These are phyloP conservation scores for Fomitopsis schrenkii DNA, from an alignment of 1,284 basidiomycete genomes.

Conservation along the genomic window DNA sequence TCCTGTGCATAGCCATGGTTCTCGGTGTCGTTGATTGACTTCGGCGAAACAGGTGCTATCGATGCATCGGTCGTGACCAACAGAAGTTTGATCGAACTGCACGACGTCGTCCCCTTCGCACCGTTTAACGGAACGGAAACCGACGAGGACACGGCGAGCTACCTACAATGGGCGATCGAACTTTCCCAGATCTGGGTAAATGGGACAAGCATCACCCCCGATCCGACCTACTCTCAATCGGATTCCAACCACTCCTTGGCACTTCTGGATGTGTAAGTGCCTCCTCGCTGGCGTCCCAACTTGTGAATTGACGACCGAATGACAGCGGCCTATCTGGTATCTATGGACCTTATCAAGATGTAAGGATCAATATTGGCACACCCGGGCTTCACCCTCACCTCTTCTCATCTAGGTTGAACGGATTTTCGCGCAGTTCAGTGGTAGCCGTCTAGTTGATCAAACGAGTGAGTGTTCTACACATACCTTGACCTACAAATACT, in stretches of 20 bases:
- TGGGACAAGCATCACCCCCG: conserved; percentile 48
- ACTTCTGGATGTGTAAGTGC: conserved; percentile 68
- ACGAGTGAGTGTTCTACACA: conserved; percentile 23
- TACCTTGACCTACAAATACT: no score
- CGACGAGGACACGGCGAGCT: conserved; percentile 60
- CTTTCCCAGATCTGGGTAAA: conserved; percentile 64
- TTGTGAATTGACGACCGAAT: conserved; percentile 1
- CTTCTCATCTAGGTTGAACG: conserved; percentile 52
- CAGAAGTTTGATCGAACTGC: conserved; percentile 60
- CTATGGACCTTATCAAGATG: conserved; percentile 79
- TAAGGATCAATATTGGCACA: conserved; percentile 28
- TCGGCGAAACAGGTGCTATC: conserved; percentile 51
- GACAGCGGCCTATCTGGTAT: conserved; percentile 73
- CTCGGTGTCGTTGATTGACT: not conserved
- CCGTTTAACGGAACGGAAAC: conserved; percentile 46
- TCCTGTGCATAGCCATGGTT: not conserved
- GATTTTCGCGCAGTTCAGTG: conserved; percentile 60
- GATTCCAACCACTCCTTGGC: conserved; percentile 62
- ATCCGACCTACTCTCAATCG: conserved; percentile 64
- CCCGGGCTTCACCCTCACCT: not conserved
- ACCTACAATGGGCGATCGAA: conserved; percentile 78
- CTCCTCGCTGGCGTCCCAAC: conserved; percentile 1
- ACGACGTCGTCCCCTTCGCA: conserved; percentile 67
- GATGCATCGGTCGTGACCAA: conserved; percentile 65
- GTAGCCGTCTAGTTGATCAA: conserved; percentile 66